Conservation (phyloP, 768 basidiomycete genomes). For the Rhodotorula toruloides region DNA sequence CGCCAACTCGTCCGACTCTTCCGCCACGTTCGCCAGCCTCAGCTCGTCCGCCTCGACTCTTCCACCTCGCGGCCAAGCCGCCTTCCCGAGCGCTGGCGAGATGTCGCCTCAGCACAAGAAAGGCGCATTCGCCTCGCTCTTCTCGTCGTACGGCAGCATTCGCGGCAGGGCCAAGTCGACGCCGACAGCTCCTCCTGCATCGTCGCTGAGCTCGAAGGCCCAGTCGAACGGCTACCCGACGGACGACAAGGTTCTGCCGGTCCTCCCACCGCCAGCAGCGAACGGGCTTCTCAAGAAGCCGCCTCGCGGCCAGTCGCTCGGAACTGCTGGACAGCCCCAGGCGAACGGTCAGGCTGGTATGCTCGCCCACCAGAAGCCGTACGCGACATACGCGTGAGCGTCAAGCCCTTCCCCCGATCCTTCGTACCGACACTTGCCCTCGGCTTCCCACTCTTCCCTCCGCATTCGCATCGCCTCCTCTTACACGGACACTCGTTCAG, state of each 20-base stretch:
- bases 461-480: not conserved
- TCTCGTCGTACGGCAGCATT: not conserved
- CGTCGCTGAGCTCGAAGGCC: not conserved
- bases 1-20: slow-evolving; percentile 7
- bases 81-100: not conserved
- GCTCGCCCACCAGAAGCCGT: not conserved
- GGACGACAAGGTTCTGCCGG: too few relatives aligned
- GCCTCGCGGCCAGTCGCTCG: slow-evolving; percentile 3
- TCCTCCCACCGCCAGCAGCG: not conserved
- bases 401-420: too few relatives aligned
- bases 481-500: not conserved
- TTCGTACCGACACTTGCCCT: too few relatives aligned
- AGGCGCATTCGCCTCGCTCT: slow-evolving; percentile 3
- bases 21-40: slow-evolving; percentile 9
- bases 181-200: not conserved
- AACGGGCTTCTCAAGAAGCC: not conserved
- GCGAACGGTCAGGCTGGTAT: not conserved
- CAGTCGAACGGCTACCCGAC: too few relatives aligned
- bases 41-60: not conserved
- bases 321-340: not conserved
- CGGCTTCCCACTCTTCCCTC: not conserved
- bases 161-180: not conserved
- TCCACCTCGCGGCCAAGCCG: not conserved
- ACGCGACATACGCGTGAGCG: slow-evolving; percentile 1
- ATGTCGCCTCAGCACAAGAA: not conserved